phyloP scores from a whole-genome alignment of 805 yeast species.

The Grigorovia humatica region DNA sequence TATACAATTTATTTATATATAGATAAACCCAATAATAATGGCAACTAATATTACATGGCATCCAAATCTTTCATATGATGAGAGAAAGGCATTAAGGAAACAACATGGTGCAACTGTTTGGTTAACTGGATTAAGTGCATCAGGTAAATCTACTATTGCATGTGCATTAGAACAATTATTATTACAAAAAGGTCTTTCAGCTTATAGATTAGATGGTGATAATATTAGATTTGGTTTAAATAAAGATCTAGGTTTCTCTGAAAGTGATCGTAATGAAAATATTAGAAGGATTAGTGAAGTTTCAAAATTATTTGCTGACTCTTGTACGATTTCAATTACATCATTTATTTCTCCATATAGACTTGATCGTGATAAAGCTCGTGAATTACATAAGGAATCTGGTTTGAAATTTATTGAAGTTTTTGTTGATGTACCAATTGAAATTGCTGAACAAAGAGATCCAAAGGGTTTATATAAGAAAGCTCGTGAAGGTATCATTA shows the following conservation, averaged over 20 bases:
- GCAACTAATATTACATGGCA: conserved; percentile 98
- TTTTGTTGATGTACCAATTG: conserved; percentile 84
- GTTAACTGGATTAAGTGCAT: conserved; percentile 92
- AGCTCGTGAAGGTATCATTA: conserved; percentile 90
- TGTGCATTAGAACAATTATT: conserved; percentile 84
- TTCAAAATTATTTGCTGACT: conserved; percentile 84
- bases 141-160: conserved; percentile 91
- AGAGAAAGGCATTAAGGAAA: conserved; percentile 59
- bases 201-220: conserved; percentile 91
- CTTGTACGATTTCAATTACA: conserved; percentile 79
- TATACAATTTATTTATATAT: too few species aligned
- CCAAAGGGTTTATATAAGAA: conserved; percentile 95
- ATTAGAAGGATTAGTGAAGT: conserved; percentile 93
- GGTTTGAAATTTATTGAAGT: conserved; percentile 82
- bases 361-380: conserved; percentile 73
- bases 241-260: conserved; percentile 89
- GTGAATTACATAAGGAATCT: conserved; percentile 69
- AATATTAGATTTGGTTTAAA: conserved; percentile 90
- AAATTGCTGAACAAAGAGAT: conserved; percentile 92
- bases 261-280: conserved; percentile 86
- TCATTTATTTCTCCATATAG: conserved; percentile 90
- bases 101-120: conserved; percentile 88
- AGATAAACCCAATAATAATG: conserved; percentile 36
- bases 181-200: conserved; percentile 54
- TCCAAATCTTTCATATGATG: conserved; percentile 72